A percentile compares a stretch with the other conserved stretches of the same genome.
phyloP scores from a whole-genome alignment of 139 green algal species.

The Picochlorum sp. region DNA sequence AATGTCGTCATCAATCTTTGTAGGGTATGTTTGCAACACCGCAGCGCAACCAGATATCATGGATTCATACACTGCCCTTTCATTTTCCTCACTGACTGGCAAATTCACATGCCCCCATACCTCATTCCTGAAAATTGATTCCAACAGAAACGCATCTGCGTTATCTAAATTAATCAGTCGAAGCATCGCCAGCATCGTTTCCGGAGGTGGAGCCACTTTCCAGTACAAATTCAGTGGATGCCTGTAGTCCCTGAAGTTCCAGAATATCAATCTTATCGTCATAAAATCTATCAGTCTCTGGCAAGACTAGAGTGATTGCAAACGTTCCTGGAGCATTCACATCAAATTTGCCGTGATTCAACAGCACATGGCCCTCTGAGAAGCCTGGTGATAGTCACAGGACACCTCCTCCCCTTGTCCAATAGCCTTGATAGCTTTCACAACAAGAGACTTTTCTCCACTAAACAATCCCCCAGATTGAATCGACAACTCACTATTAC shows the following conservation, averaged over 20 bases:
- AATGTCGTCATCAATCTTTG: slow-evolving; percentile 57
- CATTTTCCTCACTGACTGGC: slow-evolving; percentile 75
- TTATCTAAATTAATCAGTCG: slow-evolving; percentile 64
- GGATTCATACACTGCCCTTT: slow-evolving; percentile 66
- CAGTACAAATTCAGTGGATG: slow-evolving; percentile 42
- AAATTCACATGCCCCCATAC: slow-evolving; percentile 60
- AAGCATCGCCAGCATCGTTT: slow-evolving; percentile 69
- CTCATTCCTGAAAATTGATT: slow-evolving; percentile 76
- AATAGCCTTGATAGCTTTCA: slow-evolving; percentile 38
- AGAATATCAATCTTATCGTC: slow-evolving; percentile 90
- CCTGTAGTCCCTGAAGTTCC: slow-evolving; percentile 54
- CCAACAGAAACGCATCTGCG: slow-evolving; percentile 81
- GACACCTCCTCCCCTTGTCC: slow-evolving; percentile 40
- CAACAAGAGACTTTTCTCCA: slow-evolving; percentile 23
- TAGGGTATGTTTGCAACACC: slow-evolving; percentile 45
- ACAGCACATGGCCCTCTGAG: slow-evolving; percentile 59
- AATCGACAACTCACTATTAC: slow-evolving; percentile 32
- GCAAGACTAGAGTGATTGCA: slow-evolving; percentile 64
- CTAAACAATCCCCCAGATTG: slow-evolving; percentile 47
- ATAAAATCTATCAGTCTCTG: slow-evolving; percentile 52
- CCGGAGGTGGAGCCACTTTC: slow-evolving; percentile 22
- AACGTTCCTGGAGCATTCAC: slow-evolving; percentile 25
- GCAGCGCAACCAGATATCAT: slow-evolving; percentile 52
- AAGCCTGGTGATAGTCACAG: slow-evolving; percentile 9
- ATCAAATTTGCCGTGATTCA: slow-evolving; percentile 72